phyloP scores from a whole-genome alignment of 2,329 filamentous ascomycete genomes.

The Coccinonectria pachysandricola region DNA sequence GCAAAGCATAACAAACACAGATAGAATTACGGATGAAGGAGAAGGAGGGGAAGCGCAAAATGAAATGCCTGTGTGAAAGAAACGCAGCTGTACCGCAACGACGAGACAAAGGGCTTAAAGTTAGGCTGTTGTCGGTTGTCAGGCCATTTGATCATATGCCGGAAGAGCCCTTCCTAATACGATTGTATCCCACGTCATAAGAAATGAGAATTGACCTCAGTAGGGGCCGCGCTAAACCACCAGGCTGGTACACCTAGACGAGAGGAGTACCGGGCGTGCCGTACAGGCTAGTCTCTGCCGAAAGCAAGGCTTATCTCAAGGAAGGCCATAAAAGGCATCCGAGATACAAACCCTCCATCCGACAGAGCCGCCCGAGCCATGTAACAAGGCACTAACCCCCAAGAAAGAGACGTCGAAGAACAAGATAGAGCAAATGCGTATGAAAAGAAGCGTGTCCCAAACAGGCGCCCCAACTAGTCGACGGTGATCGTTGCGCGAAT shows the following conservation, averaged over 20 bases:
- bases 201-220: no score
- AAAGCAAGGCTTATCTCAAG: slow-evolving; percentile 6
- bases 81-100: slow-evolving; percentile 30
- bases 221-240: no score
- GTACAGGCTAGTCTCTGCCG: slow-evolving; percentile 23
- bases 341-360: slow-evolving; percentile 7
- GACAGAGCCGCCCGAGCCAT: slow-evolving; percentile 29
- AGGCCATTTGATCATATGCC: no score
- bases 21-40: slow-evolving; percentile 16
- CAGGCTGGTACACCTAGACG: slow-evolving; percentile 16
- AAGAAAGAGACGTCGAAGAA: slow-evolving; percentile 31
- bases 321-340: slow-evolving; percentile 4
- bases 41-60: slow-evolving; percentile 15
- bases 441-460: slow-evolving; percentile 19
- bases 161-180: no score
- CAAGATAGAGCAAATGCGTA: slow-evolving; percentile 30
- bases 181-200: no score
- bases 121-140: no score
- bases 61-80: slow-evolving; percentile 17
- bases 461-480: no score
- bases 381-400: slow-evolving; percentile 24
- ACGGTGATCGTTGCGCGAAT: slow-evolving; percentile 16
- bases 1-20: slow-evolving; percentile 15
- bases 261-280: slow-evolving; percentile 29
- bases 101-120: slow-evolving; percentile 14